Percentiles rank a stretch among this genome's conserved stretches.
These are phyloP conservation scores for Tolypocladium album DNA, from an alignment of 2,329 filamentous ascomycete species.

Conservation along the genomic window DNA sequence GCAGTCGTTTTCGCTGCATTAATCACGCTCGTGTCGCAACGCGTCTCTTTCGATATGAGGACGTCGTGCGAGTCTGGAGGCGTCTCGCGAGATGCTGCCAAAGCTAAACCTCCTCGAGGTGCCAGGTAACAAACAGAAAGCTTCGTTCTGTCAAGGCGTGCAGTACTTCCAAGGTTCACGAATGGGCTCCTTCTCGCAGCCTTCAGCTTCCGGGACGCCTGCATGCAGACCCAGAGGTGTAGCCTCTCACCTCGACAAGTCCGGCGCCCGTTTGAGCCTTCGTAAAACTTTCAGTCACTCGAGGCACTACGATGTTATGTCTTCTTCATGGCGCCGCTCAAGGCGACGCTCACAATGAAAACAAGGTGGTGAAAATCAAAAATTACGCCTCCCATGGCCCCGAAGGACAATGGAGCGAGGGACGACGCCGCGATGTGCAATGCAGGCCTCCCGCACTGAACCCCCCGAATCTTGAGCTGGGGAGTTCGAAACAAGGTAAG, in stretches of 20 bases:
- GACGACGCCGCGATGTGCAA: slow-evolving; percentile 44
- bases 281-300: too few relatives aligned
- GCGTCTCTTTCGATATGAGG: neutral
- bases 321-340: slow-evolving; percentile 32
- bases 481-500: slow-evolving; percentile 39
- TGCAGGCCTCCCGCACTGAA: slow-evolving; percentile 39
- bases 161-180: too few relatives aligned
- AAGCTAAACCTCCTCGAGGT: neutral
- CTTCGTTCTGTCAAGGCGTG: neutral
- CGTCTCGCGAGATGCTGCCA: neutral
- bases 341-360: slow-evolving; percentile 35
- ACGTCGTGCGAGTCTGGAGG: neutral
- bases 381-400: slow-evolving; percentile 43
- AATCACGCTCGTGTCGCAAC: neutral
- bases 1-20: neutral
- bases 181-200: too few relatives aligned
- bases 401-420: slow-evolving; percentile 41
- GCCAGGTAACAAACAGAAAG: too few relatives aligned
- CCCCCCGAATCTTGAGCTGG: slow-evolving; percentile 33
- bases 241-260: too few relatives aligned
- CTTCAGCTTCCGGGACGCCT: too few relatives aligned
- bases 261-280: too few relatives aligned
- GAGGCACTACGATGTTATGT: too few relatives aligned
- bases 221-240: too few relatives aligned
- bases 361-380: slow-evolving; percentile 32